Evolutionary conservation across 345 rosid genomes (phyloP).

Genomic region (Eucalyptus polybractea): DNA sequence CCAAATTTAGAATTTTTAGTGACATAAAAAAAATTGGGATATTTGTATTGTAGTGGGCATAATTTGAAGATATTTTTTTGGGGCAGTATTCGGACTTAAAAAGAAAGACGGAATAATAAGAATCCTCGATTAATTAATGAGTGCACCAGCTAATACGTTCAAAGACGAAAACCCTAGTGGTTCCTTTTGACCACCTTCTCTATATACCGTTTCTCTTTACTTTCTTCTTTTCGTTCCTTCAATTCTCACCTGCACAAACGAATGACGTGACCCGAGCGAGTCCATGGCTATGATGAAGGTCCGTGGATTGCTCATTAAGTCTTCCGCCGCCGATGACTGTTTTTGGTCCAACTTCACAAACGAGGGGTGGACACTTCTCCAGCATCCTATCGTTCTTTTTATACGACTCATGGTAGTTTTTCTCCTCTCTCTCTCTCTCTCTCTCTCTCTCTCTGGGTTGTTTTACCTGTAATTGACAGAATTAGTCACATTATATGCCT

Average conservation of each 20-base stretch:
- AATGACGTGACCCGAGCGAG: neutral
- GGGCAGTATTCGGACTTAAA: neutral
- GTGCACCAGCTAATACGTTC: slow-evolving; percentile 1
- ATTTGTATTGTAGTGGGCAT: too few species aligned
- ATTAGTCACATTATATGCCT: neutral
- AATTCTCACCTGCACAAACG: neutral
- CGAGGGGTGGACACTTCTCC: neutral
- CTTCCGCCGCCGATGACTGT: neutral
- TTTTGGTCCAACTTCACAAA: neutral
- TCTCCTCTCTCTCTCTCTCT: neutral
- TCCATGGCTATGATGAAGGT: neutral
- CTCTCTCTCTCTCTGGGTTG: neutral
- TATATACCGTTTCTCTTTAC: slow-evolving; percentile 12
- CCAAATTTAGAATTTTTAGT: too few species aligned
- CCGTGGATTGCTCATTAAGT: neutral
- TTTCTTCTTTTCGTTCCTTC: neutral
- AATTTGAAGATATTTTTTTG: neutral
- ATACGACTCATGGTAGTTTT: neutral
- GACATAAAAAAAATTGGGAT: neutral
- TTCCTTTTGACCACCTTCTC: neutral
- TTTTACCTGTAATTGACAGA: neutral
- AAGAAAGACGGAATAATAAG: neutral
- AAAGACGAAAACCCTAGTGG: neutral
- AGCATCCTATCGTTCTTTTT: neutral
- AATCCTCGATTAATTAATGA: neutral